Evolutionary conservation across 306 rosid species (phyloP).

Genomic region (Quercus alba): DNA sequence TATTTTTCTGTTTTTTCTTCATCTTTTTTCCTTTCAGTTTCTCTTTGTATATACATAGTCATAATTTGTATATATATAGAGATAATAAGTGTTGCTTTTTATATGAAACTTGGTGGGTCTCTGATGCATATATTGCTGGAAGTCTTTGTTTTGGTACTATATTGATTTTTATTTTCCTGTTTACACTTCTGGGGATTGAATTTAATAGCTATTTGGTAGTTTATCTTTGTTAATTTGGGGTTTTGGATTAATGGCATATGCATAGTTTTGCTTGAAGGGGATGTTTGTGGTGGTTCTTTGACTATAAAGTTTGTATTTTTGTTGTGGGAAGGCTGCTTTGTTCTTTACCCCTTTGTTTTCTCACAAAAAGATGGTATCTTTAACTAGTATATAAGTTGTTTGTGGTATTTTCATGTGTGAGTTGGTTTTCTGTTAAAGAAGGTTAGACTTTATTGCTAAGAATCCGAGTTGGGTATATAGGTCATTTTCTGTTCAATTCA

Average conservation of each 20-base stretch:
- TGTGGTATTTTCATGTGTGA: neutral
- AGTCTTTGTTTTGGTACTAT: neutral
- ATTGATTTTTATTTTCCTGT: neutral
- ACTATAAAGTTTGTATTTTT: conserved; percentile 13
- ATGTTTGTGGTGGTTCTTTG: conserved; percentile 20
- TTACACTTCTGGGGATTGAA: conserved; percentile 11
- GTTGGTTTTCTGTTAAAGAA: neutral
- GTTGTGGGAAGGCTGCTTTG: neutral
- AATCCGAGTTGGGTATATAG: conserved; percentile 2
- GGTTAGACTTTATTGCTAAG: conserved; percentile 10
- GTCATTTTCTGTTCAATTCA: neutral
- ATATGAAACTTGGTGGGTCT: conserved; percentile 7
- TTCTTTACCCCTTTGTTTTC: conserved; percentile 4
- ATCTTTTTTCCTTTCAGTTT: neutral
- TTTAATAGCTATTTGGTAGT: neutral
- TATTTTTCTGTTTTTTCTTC: conserved; percentile 17
- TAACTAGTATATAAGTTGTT: neutral
- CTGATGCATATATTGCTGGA: conserved; percentile 3
- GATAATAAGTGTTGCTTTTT: neutral
- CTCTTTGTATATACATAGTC: neutral
- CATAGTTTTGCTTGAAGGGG: conserved; percentile 32
- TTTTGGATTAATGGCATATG: conserved; percentile 21
- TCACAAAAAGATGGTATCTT: neutral
- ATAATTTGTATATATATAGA: neutral
- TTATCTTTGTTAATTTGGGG: conserved; percentile 9